Base-by-base conservation (phyloP, 2,329 filamentous ascomycete species). In the Trichoderma simmonsii region DNA sequence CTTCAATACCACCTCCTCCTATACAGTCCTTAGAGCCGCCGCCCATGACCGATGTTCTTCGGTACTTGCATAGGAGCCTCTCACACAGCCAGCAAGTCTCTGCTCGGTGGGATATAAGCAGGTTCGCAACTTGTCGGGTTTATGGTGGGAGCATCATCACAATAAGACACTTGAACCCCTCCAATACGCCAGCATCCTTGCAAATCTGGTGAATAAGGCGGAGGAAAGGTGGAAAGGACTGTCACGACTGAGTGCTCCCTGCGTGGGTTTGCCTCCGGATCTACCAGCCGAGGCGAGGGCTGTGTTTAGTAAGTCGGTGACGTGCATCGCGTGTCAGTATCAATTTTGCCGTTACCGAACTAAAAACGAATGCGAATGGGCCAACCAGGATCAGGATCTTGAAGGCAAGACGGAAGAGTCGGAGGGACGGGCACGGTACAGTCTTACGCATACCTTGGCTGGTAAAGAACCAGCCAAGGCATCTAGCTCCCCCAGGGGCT, bases 261-360 rank as follows among this genome's bases (percentile, higher is more conserved):
- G 81, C 70, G 72, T 83, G 3, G 74, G 73, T 2, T 67, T 81
- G 14, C 76, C 80, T 0, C 8, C 39, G 2, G 32, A 34, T 1
- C 69, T 81, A 59, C 69, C 77, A 1, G 9, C 36, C 0, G 60
- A 68, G 4, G 74, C 76, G 1, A 76, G 75, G 28, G 36, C 65
- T 12, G 62, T 75, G 1, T 78, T 81, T 43, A 75, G 73, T 51
- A 59, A 60, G 4, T 9, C 64, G 2, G 59, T 65, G 11, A 75
- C 76, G 5, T 82, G 81, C 71, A 78, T 80, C 0, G 76, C 79
- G 3, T 81, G 79, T 59, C 76, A 72, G 39, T 83, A 82, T 71
- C 78, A 73, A 34, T 72, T 73, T 8, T 71, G 77, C 30, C 63
- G 77, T 2, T 75, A 77, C 7, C 75, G 78, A 9, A 74, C 72